Evolutionary conservation across 2,329 filamentous ascomycete genomes (phyloP), one percentile per base, ranked within the genome.

Genomic region (Pochonia chlamydosporia): DNA sequence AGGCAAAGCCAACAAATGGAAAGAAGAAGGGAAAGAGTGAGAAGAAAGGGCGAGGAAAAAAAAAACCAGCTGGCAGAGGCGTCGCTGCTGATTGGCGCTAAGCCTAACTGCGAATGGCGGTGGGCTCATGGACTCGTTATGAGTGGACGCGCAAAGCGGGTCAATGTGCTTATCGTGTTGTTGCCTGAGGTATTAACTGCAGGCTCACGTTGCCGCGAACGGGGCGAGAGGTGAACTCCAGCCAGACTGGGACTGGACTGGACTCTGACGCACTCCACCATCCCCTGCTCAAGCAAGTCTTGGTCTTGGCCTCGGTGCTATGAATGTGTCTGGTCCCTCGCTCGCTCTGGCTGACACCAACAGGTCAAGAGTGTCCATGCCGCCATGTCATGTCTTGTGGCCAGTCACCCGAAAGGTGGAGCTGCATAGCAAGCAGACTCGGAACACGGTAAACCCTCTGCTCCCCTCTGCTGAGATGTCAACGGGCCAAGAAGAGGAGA

Each of bases 11-110:
- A 16, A 33, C 26, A 11, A 25, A 16, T 8, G 25, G 35, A 28
- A 13, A 30, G 35, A 16, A 40, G 24, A n/a, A 24, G 35, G 11
- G 8, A 14, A 26, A 36, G 45, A 11, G 4, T 3, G 31, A 36
- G 9, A 18, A 18, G 31, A 25, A 24, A 24, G 33, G 31, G 21
- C 25, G 36, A 24, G 13, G 10, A 23, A 11, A 24, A 33, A 18
- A 40, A 11, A 14, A 23, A 13, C 16, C 23, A 20, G 39, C 16
- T 35, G n/a, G n/a, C 33, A 20, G 37, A 26, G 30, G 33, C 43
- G 30, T 37, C 39, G 25, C 39, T 20, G 13, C 39, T 49, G 43
- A 43, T 39, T 43, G 43, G 39, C 37, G 39, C 47, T 43, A 25
- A 16, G 1, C 47, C 31, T 3, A 5, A 7, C 3, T 25, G 2